Conservation (phyloP, 441 rosid genomes). For the Populus hybrid region DNA sequence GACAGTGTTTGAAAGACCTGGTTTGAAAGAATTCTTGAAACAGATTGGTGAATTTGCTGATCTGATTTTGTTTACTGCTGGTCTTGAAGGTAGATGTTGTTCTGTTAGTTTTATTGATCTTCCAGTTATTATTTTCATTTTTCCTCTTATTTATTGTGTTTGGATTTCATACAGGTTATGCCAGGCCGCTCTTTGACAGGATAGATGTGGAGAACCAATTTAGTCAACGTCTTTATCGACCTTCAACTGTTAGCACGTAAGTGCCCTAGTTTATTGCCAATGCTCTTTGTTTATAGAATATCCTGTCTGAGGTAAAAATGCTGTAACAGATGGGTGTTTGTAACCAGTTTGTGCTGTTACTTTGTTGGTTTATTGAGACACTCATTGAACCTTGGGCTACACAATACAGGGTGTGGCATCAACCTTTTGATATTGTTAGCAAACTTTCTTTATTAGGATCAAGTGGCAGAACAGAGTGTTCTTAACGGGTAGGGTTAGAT, state of each 20-base stretch:
- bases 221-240: slow-evolving; percentile 68
- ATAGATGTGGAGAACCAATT: slow-evolving; percentile 69
- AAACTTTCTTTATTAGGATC: background rate
- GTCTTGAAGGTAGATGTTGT: slow-evolving; percentile 70
- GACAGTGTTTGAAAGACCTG: slow-evolving; percentile 91
- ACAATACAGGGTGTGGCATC: background rate
- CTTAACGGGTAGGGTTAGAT: background rate
- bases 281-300: background rate
- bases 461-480: background rate
- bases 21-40: slow-evolving; percentile 68
- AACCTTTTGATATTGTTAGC: background rate
- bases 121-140: background rate
- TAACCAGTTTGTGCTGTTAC: background rate
- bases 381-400: background rate
- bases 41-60: slow-evolving; percentile 70
- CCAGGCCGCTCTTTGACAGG: slow-evolving; percentile 81
- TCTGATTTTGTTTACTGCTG: slow-evolving; percentile 89
- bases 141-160: background rate
- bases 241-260: slow-evolving; percentile 91
- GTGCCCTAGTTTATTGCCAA: slow-evolving; percentile 11
- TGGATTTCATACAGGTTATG: slow-evolving; percentile 55
- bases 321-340: background rate
- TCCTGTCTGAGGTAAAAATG: background rate
- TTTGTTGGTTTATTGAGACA: background rate
- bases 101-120: background rate